A percentile compares a stretch with the other conserved stretches of the same genome.
Conservation (phyloP, 306 rosid genomes). For the Malus asiatica region DNA sequence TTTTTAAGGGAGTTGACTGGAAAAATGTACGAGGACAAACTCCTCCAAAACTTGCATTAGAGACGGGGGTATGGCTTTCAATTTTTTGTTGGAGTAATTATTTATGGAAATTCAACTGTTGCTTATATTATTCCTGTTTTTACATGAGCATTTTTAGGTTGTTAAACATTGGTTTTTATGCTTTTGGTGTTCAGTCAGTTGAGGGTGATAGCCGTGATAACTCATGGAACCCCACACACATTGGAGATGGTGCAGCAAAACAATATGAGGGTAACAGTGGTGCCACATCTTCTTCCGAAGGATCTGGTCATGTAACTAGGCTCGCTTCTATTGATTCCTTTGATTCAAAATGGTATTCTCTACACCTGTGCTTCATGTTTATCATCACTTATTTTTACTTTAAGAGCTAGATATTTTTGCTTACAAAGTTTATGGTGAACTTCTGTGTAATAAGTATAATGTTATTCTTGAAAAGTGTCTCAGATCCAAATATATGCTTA, state of each 20-base stretch:
- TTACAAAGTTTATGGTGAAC: background rate
- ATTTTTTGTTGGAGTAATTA: constrained; percentile 11
- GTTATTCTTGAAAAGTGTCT: background rate
- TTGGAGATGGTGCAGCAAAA: constrained; percentile 56
- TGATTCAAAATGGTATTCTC: constrained; percentile 89
- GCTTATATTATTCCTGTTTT: background rate
- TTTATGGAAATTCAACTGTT: background rate
- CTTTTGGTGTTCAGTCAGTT: constrained; percentile 41
- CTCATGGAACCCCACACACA: constrained; percentile 78
- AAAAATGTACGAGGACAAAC: constrained; percentile 42
- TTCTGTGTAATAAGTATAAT: background rate
- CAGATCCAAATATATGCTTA: background rate
- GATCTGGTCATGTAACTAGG: constrained; percentile 55
- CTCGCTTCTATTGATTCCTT: constrained; percentile 99
- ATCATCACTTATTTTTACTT: background rate
- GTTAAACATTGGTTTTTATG: background rate
- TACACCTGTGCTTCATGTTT: background rate
- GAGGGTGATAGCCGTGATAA: constrained; percentile 44
- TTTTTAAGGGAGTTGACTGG: constrained; percentile 88
- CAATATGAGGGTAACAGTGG: constrained; percentile 42
- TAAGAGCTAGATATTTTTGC: background rate
- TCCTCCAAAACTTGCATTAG: constrained; percentile 80
- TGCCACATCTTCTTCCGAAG: constrained; percentile 62
- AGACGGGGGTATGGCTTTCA: constrained; percentile 47
- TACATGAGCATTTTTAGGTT: background rate